These are phyloP conservation scores for Albatrellus sp. DNA, from an alignment of 1,284 basidiomycete genomes.

Conservation along the genomic window DNA sequence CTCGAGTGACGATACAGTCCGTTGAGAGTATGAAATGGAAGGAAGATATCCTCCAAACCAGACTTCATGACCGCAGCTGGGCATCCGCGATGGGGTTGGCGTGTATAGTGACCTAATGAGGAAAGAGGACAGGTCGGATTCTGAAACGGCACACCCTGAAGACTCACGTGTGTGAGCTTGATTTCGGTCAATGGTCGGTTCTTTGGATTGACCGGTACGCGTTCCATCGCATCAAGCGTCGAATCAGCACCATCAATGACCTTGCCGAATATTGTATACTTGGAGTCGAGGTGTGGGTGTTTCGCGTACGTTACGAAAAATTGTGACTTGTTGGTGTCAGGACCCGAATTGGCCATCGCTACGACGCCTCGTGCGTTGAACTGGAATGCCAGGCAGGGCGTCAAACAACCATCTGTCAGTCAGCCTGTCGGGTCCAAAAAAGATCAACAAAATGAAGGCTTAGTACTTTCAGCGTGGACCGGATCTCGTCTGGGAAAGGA, in stretches of 20 bases:
- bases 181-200: conserved; percentile 82
- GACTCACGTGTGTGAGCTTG: conserved; percentile 61
- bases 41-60: not conserved
- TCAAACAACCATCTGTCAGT: not conserved
- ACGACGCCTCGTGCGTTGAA: conserved; percentile 89
- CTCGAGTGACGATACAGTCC: not conserved
- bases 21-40: not conserved
- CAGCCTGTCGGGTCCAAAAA: conserved; percentile 4
- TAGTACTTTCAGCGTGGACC: conserved; percentile 79
- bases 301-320: conserved; percentile 93
- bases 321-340: conserved; percentile 89
- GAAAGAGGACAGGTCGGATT: conserved; percentile 6
- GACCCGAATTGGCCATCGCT: conserved; percentile 95
- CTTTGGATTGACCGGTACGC: conserved; percentile 82
- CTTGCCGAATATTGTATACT: conserved; percentile 90
- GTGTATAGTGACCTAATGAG: conserved; percentile 75
- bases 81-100: conserved; percentile 88
- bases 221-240: conserved; percentile 84
- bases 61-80: conserved; percentile 24
- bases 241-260: conserved; percentile 93
- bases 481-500: conserved; percentile 82
- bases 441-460: not conserved
- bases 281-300: conserved; percentile 84
- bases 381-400: conserved; percentile 28
- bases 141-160: too few relatives aligned